Conservation (phyloP, 192 early-diverging fungal species). For the Coemansia aciculifera region DNA sequence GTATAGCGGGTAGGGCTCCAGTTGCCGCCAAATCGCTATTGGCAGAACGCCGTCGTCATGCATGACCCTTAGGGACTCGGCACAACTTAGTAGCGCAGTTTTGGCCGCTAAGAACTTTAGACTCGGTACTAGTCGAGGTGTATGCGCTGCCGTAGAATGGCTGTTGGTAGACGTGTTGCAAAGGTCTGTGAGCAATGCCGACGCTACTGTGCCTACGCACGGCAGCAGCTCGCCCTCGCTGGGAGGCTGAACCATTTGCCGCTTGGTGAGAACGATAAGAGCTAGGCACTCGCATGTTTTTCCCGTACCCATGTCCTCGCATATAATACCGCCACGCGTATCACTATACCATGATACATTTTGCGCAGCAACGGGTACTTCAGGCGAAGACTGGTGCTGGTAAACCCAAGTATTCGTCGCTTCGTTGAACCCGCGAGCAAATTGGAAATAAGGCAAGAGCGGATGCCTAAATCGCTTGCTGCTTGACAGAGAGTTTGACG, state of each 20-base stretch:
- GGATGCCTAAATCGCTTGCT: constrained; percentile 23
- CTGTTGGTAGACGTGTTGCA: background rate
- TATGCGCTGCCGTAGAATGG: background rate
- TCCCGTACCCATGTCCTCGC: constrained; percentile 90
- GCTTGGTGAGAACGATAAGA: constrained; percentile 61
- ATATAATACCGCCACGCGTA: constrained; percentile 70
- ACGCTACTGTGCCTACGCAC: constrained; percentile 48
- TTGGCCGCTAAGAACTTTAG: constrained; percentile 54
- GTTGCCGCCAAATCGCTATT: constrained; percentile 23
- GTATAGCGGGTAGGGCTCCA: constrained; percentile 59
- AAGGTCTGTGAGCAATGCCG: constrained; percentile 21
- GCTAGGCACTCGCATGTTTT: constrained; percentile 76
- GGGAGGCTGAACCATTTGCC: constrained; percentile 56
- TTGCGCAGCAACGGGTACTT: constrained; percentile 27
- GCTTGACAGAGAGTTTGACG: background rate
- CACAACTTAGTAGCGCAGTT: constrained; percentile 48
- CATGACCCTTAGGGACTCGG: constrained; percentile 49
- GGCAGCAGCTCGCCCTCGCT: constrained; percentile 32
- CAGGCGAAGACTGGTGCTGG: constrained; percentile 20
- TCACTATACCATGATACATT: constrained; percentile 48
- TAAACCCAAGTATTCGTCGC: constrained; percentile 39
- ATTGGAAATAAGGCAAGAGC: constrained; percentile 46
- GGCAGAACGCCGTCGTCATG: constrained; percentile 54
- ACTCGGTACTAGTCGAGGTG: constrained; percentile 12
- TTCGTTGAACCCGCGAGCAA: constrained; percentile 28